Evolutionary conservation across 192 early-diverging fungal species (phyloP).

Genomic region (Coemansia interrupta): DNA sequence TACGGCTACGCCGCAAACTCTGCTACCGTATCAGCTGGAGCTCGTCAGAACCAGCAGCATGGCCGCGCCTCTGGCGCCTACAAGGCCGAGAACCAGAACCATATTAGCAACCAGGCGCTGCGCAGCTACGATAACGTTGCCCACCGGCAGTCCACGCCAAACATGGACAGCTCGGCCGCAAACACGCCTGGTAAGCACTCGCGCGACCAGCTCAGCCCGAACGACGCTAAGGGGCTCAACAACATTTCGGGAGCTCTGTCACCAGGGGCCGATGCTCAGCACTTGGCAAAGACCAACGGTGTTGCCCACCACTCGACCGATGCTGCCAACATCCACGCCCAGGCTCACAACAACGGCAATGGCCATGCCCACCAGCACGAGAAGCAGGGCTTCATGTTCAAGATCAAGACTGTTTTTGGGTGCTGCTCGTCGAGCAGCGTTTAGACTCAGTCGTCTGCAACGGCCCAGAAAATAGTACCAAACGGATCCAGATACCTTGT

Average conservation of each 20-base stretch:
- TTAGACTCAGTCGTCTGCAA: conserved; percentile 2
- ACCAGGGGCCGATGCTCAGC: conserved; percentile 20
- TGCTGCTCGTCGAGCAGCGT: conserved; percentile 46
- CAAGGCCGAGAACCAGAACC: conserved; percentile 43
- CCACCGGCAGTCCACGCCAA: conserved; percentile 40
- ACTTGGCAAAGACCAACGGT: conserved; percentile 16
- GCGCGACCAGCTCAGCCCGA: conserved; percentile 28
- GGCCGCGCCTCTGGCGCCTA: conserved; percentile 40
- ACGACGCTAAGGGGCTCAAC: conserved; percentile 20
- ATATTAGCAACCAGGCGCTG: conserved; percentile 45
- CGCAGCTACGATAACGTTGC: conserved; percentile 42
- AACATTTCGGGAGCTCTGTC: conserved; percentile 8
- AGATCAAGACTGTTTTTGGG: conserved; percentile 50
- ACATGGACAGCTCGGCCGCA: conserved; percentile 36
- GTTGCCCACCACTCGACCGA: conserved; percentile 39
- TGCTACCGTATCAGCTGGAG: conserved; percentile 23
- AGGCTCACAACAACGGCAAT: conserved; percentile 9
- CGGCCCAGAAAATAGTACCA: not conserved
- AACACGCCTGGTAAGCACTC: conserved; percentile 41
- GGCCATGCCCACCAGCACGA: conserved; percentile 38
- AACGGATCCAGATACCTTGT: not conserved
- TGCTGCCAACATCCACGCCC: conserved; percentile 25
- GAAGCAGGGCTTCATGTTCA: conserved; percentile 52
- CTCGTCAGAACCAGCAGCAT: conserved; percentile 24
- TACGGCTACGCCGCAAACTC: conserved; percentile 49